Evolutionary conservation across 805 yeast genomes (phyloP).

Genomic region (Saccharomycopsis schoenii): DNA sequence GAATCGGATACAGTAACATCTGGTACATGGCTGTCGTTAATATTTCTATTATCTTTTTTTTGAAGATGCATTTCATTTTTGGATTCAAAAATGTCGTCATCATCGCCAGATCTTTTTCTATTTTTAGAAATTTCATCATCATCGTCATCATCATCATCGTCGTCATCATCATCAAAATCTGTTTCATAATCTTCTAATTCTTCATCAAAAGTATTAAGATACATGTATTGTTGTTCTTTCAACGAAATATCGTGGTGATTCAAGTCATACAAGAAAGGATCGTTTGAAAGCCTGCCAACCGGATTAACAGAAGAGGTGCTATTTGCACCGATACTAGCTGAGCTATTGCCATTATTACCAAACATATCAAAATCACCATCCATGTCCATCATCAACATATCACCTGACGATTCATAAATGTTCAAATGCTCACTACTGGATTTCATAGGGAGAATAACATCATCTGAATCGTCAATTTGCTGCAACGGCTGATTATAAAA

Average conservation of each 20-base stretch:
- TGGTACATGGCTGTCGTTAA: background rate
- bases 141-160: constrained; percentile 23
- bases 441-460: background rate
- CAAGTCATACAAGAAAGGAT: background rate
- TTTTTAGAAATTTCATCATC: background rate
- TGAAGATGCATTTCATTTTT: background rate
- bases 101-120: background rate
- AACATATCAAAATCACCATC: constrained; percentile 1
- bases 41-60: background rate
- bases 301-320: background rate
- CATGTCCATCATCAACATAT: background rate
- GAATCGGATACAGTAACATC: background rate
- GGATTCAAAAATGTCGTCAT: background rate
- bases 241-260: background rate
- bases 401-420: background rate
- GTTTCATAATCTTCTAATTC: constrained; percentile 16
- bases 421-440: background rate
- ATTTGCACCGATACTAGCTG: background rate
- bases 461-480: background rate
- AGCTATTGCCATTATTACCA: background rate
- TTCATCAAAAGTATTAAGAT: constrained; percentile 10
- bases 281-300: background rate
- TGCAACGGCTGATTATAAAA: background rate
- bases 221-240: background rate
- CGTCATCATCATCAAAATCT: constrained; percentile 27